A percentile compares a stretch with the other conserved stretches of the same genome.
phyloP scores from a whole-genome alignment of 176 grass and related monocot genomes.

The Carex parvula region DNA sequence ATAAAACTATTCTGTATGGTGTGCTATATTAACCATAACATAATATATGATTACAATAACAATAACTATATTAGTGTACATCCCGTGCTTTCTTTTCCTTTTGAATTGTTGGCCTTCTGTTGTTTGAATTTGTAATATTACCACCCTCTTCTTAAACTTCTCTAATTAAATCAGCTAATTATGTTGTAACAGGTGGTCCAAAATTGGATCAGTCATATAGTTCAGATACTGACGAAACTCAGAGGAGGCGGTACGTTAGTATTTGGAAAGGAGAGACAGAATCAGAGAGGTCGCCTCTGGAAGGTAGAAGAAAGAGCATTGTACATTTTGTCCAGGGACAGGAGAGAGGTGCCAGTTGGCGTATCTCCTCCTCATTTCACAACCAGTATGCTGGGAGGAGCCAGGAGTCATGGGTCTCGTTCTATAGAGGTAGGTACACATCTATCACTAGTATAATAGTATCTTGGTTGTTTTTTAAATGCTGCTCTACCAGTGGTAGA shows the following conservation, averaged over 20 bases:
- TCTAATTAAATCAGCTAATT: not conserved
- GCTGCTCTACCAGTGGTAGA: not conserved
- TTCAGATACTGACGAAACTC: conserved; percentile 40
- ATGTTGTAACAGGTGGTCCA: not conserved
- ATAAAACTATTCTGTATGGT: not conserved
- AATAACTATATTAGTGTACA: not conserved
- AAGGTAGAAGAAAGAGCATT: conserved; percentile 58
- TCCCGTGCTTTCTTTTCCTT: not conserved
- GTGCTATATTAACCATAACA: not conserved
- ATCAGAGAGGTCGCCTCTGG: conserved; percentile 35
- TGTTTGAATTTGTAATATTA: not conserved
- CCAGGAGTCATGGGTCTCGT: conserved; percentile 70
- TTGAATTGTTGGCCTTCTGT: not conserved
- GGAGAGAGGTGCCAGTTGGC: conserved; percentile 76
- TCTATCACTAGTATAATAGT: conserved; percentile 23
- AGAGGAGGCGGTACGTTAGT: conserved; percentile 31
- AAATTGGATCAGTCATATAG: conserved; percentile 42
- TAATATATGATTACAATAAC: not conserved
- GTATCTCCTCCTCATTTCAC: conserved; percentile 40
- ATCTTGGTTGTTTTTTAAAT: conserved; percentile 12
- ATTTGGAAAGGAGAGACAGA: conserved; percentile 82
- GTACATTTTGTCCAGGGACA: conserved; percentile 66
- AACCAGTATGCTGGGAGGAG: conserved; percentile 67
- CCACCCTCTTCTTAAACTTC: not conserved
- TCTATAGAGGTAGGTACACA: conserved; percentile 80